phyloP scores from a whole-genome alignment of 1,139 yeast genomes.

The Yarrowia galli region DNA sequence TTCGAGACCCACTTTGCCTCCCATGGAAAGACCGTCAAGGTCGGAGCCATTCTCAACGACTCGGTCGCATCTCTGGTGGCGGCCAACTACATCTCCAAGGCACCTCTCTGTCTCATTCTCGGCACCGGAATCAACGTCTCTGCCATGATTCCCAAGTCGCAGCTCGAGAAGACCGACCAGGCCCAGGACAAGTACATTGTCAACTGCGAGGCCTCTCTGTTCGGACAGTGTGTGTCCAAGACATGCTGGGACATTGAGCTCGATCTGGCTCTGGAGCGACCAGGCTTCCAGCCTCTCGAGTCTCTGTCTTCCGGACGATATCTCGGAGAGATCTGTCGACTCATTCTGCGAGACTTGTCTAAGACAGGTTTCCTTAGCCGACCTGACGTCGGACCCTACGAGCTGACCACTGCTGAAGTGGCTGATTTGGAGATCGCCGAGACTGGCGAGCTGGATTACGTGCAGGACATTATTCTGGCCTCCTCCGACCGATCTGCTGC shows the following conservation, averaged over 20 bases:
- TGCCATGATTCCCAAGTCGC: slow-evolving; percentile 45
- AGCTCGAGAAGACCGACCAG: slow-evolving; percentile 26
- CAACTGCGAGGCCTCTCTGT: slow-evolving; percentile 51
- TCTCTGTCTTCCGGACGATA: slow-evolving; percentile 88
- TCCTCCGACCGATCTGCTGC: slow-evolving; percentile 82
- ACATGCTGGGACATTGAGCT: slow-evolving; percentile 75
- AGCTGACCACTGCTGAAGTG: slow-evolving; percentile 45
- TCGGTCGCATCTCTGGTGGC: slow-evolving; percentile 86
- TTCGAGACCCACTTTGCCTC: slow-evolving; percentile 65
- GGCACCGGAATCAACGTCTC: slow-evolving; percentile 89
- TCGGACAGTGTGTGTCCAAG: slow-evolving; percentile 62
- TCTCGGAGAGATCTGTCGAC: slow-evolving; percentile 82
- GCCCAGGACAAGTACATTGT: slow-evolving; percentile 43
- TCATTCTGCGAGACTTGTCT: slow-evolving; percentile 70
- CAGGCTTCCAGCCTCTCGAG: slow-evolving; percentile 86
- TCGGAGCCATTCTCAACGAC: slow-evolving; percentile 87
- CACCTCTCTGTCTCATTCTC: slow-evolving; percentile 82
- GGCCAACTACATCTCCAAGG: slow-evolving; percentile 68
- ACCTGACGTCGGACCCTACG: slow-evolving; percentile 58
- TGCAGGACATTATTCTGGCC: slow-evolving; percentile 61
- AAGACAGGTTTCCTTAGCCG: slow-evolving; percentile 53
- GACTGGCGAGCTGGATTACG: slow-evolving; percentile 9
- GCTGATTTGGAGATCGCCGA: slow-evolving; percentile 48
- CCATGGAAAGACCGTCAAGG: slow-evolving; percentile 62
- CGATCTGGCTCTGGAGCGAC: slow-evolving; percentile 71